These are phyloP conservation scores for Phytophthora chlamydospora DNA, from an alignment of 352 stramenopile genomes.

Conservation along the genomic window DNA sequence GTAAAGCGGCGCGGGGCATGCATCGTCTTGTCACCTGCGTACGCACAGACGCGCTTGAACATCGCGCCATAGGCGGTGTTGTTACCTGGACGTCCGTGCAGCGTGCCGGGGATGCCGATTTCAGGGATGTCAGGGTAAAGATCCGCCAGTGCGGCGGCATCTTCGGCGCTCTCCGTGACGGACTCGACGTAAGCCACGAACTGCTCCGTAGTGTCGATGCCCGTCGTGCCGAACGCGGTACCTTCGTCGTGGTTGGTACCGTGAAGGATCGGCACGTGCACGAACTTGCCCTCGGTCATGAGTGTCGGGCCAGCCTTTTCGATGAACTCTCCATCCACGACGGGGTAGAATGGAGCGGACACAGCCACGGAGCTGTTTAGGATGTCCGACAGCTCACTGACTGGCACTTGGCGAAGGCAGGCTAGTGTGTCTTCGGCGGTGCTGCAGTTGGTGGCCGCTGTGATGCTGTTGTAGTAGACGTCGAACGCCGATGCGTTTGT, in stretches of 20 bases:
- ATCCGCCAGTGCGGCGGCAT: constrained; percentile 11
- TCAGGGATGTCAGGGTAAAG: constrained; percentile 35
- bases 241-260: constrained; percentile 37
- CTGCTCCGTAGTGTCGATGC: constrained; percentile 21
- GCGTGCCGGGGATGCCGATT: constrained; percentile 25
- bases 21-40: constrained; percentile 26
- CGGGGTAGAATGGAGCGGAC: too few relatives aligned
- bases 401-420: constrained; percentile 34
- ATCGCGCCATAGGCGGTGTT: too few relatives aligned
- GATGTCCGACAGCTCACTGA: constrained; percentile 18
- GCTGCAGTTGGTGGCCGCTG: constrained; percentile 25
- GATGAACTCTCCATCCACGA: constrained; percentile 29
- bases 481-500: constrained; percentile 20
- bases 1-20: constrained; percentile 30
- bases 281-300: constrained; percentile 30
- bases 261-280: constrained; percentile 24
- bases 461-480: constrained; percentile 36
- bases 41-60: constrained; percentile 29
- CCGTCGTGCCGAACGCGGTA: constrained; percentile 17
- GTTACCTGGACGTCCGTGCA: not conserved
- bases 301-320: constrained; percentile 11
- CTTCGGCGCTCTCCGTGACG: not conserved
- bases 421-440: constrained; percentile 19
- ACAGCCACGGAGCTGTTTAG: constrained; percentile 34
- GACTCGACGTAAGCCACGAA: constrained; percentile 21